Conservation (phyloP, 306 rosid genomes). For the Vachellia collinsii region DNA sequence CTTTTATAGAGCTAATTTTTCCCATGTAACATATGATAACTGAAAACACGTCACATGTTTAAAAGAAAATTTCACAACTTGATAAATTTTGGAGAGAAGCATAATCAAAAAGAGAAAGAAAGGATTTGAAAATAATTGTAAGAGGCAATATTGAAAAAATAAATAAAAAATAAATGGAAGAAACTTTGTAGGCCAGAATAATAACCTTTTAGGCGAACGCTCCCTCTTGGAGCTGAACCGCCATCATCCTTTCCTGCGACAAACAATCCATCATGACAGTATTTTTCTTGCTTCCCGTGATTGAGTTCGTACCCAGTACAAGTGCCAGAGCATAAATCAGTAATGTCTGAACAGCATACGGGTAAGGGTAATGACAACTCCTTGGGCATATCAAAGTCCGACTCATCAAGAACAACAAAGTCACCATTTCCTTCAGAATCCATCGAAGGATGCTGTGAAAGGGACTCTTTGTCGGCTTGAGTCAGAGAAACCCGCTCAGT, state of each 20-base stretch:
- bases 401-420: conserved; percentile 31
- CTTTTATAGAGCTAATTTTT: too few relatives aligned
- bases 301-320: conserved; percentile 8
- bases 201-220: conserved; percentile 47
- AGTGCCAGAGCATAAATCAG: conserved; percentile 23
- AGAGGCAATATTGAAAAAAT: too few relatives aligned
- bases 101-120: too few relatives aligned
- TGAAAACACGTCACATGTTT: too few relatives aligned
- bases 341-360: conserved; percentile 29
- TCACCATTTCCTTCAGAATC: conserved; percentile 36
- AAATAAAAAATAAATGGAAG: too few relatives aligned
- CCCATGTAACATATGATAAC: too few relatives aligned
- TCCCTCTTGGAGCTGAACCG: conserved; percentile 35
- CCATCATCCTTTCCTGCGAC: conserved; percentile 24
- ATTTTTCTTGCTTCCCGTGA: conserved; percentile 29
- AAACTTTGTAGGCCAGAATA: background rate
- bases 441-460: conserved; percentile 32
- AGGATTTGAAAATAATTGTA: too few relatives aligned
- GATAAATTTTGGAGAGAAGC: too few relatives aligned
- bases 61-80: too few relatives aligned
- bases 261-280: conserved; percentile 22
- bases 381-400: conserved; percentile 21
- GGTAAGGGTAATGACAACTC: conserved; percentile 18
- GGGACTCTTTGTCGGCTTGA: conserved; percentile 25
- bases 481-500: conserved; percentile 17